Base-by-base conservation (phyloP, 148 eudicot species). In the Selenicereus undatus region DNA sequence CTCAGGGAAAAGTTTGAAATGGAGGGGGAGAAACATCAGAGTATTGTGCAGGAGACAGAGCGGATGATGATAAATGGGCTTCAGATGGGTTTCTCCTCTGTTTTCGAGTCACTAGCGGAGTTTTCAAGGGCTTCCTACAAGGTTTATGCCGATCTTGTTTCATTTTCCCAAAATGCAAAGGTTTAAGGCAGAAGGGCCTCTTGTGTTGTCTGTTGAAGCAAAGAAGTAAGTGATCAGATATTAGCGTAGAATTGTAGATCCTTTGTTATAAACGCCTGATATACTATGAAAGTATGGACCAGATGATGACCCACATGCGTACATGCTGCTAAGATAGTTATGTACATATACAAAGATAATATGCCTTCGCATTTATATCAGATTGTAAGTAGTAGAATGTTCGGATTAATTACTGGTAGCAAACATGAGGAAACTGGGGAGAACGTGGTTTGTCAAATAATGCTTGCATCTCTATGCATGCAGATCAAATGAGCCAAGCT, bases 51-150 rank as follows among this genome's bases (percentile, higher is more conserved):
- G 69, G 86, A 88, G 77, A 91, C 87, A 16, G 79, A 84, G 36
- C 79, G 75, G 36, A 32, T 81, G 5, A 85, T 82, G 48, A 73
- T 85, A 29, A 78, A 81, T 48, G 85, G 86, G 71, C 84, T 89
- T 64, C 83, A 77, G 82, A 84, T 58, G 27, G 94, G 91, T 24
- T 91, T 91, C 71, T 80, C 81, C 48, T 86, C 90, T 5, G 89
- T 91, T 81, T 89, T 88, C 43, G 89, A 83, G 79, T 78, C 89
- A 1, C 64, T 91, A 64, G 76, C 71, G 0, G 91, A 89, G 17
- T 89, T 89, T 76, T 86, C 90, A 0, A 81, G 82, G 81, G 91
- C 80, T 42, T 85, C 89, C 51, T 51, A 83, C 60, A 81, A 85
- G 51, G 78, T 84, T 82, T 91, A 89, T 76, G 84, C 80, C 80